Percentiles rank a stretch among this genome's conserved stretches.
Evolutionary conservation across 169 alveolate genomes (phyloP).

Genomic region (Plasmodium gaboni): DNA sequence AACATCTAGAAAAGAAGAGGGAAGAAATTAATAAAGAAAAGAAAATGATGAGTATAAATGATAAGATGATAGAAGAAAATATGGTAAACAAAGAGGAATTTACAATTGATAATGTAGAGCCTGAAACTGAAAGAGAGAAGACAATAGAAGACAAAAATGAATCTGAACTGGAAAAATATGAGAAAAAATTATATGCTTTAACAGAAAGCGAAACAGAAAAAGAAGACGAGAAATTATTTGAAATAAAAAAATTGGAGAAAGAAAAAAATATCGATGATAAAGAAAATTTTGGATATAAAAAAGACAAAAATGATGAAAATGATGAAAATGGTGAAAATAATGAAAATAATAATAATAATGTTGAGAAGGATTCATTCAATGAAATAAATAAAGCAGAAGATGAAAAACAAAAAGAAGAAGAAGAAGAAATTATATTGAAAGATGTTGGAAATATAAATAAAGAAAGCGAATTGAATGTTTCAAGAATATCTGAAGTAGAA

Average conservation of each 20-base stretch:
- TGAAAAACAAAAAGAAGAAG: background rate
- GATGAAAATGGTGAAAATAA: background rate
- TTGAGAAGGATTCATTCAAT: background rate
- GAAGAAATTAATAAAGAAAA: constrained; percentile 28
- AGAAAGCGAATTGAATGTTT: background rate
- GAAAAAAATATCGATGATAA: constrained; percentile 2
- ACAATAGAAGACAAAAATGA: constrained; percentile 20
- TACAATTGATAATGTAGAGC: constrained; percentile 6
- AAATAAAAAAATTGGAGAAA: background rate
- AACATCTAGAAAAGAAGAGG: background rate
- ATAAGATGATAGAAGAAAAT: constrained; percentile 16
- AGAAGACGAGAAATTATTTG: constrained; percentile 12
- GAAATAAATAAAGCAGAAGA: background rate
- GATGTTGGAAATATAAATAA: background rate
- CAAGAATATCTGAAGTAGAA: background rate
- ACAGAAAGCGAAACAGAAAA: constrained; percentile 28
- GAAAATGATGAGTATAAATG: constrained; percentile 8
- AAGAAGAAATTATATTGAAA: background rate
- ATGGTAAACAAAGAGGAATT: constrained; percentile 20
- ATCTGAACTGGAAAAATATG: constrained; percentile 12
- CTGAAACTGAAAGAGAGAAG: constrained; percentile 9
- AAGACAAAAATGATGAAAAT: background rate
- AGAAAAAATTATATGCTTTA: background rate
- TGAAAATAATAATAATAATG: background rate
- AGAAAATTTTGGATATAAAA: background rate